phyloP scores from a whole-genome alignment of 768 basidiomycete genomes.

The Lepiota venenata region DNA sequence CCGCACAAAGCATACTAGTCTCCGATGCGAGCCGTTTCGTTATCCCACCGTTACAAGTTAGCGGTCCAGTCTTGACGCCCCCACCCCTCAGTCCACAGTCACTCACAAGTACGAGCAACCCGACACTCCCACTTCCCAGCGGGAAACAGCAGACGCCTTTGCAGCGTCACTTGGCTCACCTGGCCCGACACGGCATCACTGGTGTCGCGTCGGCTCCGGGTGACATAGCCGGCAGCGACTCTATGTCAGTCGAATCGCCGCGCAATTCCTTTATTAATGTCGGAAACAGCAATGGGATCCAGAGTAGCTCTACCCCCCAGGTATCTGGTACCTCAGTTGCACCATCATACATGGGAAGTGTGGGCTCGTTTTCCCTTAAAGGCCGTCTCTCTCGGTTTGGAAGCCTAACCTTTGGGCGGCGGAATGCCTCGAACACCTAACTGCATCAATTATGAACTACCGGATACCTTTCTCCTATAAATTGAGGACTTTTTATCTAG shows the following conservation, averaged over 20 bases:
- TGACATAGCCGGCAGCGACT: constrained; percentile 55
- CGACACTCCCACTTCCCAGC: constrained; percentile 27
- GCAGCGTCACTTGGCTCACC: constrained; percentile 76
- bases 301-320: constrained; percentile 30
- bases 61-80: constrained; percentile 40
- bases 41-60: constrained; percentile 53
- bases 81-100: constrained; percentile 28
- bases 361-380: constrained; percentile 58
- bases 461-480: constrained; percentile 4
- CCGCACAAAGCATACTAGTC: constrained; percentile 4
- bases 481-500: not conserved
- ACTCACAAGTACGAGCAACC: constrained; percentile 24
- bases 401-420: constrained; percentile 66
- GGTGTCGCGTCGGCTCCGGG: constrained; percentile 78
- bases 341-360: constrained; percentile 61
- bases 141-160: constrained; percentile 65
- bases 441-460: constrained; percentile 5
- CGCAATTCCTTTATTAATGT: constrained; percentile 77
- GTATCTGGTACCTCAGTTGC: constrained; percentile 57
- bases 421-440: constrained; percentile 21
- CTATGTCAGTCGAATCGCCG: constrained; percentile 62
- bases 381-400: constrained; percentile 77
- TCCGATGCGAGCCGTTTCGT: constrained; percentile 36
- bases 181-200: constrained; percentile 80
- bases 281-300: constrained; percentile 39